Evolutionary conservation across 2,329 filamentous ascomycete species (phyloP).

Genomic region (Diaporthe ilicicola): DNA sequence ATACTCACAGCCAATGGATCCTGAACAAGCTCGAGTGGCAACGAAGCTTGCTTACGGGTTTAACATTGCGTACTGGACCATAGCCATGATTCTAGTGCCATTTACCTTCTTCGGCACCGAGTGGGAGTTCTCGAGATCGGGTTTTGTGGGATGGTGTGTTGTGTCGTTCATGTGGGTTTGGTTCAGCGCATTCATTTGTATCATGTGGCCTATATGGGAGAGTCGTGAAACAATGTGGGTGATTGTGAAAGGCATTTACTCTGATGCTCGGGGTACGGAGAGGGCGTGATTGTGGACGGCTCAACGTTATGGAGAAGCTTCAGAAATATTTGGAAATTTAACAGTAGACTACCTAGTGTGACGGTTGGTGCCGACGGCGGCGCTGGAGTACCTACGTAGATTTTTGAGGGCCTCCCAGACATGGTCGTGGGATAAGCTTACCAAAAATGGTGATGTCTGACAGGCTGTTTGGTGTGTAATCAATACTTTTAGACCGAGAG

Average conservation of each 20-base stretch:
- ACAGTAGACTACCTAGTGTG: too few relatives aligned
- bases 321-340: background rate
- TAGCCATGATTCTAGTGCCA: slow-evolving; percentile 48
- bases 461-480: background rate
- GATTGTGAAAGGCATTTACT: slow-evolving; percentile 34
- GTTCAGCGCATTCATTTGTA: slow-evolving; percentile 46
- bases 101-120: slow-evolving; percentile 49
- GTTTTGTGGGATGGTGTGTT: slow-evolving; percentile 50
- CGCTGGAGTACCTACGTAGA: too few relatives aligned
- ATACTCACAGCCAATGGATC: slow-evolving; percentile 52
- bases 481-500: too few relatives aligned
- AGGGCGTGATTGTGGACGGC: background rate
- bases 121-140: slow-evolving; percentile 45
- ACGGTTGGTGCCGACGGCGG: too few relatives aligned
- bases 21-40: slow-evolving; percentile 44
- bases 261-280: background rate
- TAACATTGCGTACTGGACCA: slow-evolving; percentile 45
- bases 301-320: background rate
- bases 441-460: background rate
- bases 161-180: slow-evolving; percentile 52
- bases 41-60: slow-evolving; percentile 47
- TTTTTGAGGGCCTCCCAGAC: background rate
- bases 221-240: slow-evolving; percentile 43
- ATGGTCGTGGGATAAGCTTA: background rate
- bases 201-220: slow-evolving; percentile 50